A percentile compares a stretch with the other conserved stretches of the same genome.
Evolutionary conservation across 495 filamentous ascomycete species (phyloP).

Genomic region (Trichoderma asperelloides): DNA sequence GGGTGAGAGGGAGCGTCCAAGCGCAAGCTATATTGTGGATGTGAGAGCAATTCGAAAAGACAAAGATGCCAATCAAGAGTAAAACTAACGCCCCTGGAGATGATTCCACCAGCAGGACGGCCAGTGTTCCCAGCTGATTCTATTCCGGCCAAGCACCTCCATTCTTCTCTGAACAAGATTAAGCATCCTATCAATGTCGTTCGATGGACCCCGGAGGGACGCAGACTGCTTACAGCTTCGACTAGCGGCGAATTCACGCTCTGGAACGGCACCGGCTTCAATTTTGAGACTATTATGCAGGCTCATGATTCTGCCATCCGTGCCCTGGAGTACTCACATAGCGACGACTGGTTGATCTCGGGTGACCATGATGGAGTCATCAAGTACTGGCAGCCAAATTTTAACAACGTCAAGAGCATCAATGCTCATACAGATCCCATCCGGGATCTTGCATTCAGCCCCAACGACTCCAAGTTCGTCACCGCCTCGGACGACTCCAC

Average conservation of each 20-base stretch:
- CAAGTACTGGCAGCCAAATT: constrained; percentile 99
- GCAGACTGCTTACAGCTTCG: constrained; percentile 80
- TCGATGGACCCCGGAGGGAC: constrained; percentile 92
- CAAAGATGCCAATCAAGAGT: not conserved
- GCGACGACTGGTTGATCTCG: constrained; percentile 91
- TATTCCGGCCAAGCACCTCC: constrained; percentile 80
- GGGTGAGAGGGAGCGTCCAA: constrained; percentile 75
- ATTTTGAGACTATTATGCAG: constrained; percentile 98
- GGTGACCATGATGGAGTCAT: constrained; percentile 90
- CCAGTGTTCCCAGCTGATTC: constrained; percentile 64
- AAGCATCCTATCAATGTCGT: constrained; percentile 98
- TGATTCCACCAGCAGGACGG: constrained; percentile 76
- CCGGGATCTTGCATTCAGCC: constrained; percentile 84
- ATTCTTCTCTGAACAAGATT: constrained; percentile 94
- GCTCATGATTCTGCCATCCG: constrained; percentile 92
- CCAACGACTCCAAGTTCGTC: constrained; percentile 89
- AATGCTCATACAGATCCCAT: constrained; percentile 86
- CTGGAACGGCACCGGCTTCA: constrained; percentile 98
- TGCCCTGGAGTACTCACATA: constrained; percentile 80
- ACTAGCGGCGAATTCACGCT: constrained; percentile 96
- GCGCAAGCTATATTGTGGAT: constrained; percentile 79
- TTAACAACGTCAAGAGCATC: constrained; percentile 95
- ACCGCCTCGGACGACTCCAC: constrained; percentile 91
- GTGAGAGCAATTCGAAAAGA: constrained; percentile 40
- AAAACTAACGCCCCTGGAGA: constrained; percentile 42